These are phyloP conservation scores for Brassica balearica DNA, from an alignment of 441 rosid genomes.

Conservation along the genomic window DNA sequence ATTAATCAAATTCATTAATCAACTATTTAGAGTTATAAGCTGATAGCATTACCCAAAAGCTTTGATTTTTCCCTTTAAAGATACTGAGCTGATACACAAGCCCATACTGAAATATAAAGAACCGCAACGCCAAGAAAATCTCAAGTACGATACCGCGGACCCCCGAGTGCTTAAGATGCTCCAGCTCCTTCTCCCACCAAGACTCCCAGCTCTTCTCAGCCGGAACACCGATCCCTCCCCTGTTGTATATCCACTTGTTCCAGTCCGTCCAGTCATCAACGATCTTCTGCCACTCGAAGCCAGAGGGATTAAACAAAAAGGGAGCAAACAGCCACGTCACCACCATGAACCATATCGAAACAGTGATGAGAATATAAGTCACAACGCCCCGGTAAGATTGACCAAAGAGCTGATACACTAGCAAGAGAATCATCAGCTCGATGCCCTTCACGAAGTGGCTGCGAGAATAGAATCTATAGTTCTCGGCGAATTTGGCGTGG, in stretches of 20 bases:
- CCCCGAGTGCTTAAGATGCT: slow-evolving; percentile 67
- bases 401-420: slow-evolving; percentile 76
- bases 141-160: slow-evolving; percentile 66
- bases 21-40: not conserved
- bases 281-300: slow-evolving; percentile 91
- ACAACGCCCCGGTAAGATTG: slow-evolving; percentile 63
- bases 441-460: slow-evolving; percentile 95
- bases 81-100: slow-evolving; percentile 72
- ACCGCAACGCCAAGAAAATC: slow-evolving; percentile 68
- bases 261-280: slow-evolving; percentile 81
- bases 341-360: slow-evolving; percentile 91
- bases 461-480: slow-evolving; percentile 88
- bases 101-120: slow-evolving; percentile 79
- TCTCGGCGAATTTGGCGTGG: slow-evolving; percentile 93
- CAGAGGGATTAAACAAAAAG: slow-evolving; percentile 93
- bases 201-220: slow-evolving; percentile 89
- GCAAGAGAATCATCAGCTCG: slow-evolving; percentile 82
- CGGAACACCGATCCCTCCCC: slow-evolving; percentile 83
- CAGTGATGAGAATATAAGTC: slow-evolving; percentile 72
- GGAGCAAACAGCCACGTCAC: slow-evolving; percentile 96
- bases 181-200: slow-evolving; percentile 89
- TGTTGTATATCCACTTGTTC: slow-evolving; percentile 76
- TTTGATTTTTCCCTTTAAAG: slow-evolving; percentile 49
- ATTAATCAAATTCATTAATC: not conserved
- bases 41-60: slow-evolving; percentile 6